Evolutionary conservation across 371 early-diverging fungal genomes (phyloP).

Genomic region (Mucor lusitanicus): DNA sequence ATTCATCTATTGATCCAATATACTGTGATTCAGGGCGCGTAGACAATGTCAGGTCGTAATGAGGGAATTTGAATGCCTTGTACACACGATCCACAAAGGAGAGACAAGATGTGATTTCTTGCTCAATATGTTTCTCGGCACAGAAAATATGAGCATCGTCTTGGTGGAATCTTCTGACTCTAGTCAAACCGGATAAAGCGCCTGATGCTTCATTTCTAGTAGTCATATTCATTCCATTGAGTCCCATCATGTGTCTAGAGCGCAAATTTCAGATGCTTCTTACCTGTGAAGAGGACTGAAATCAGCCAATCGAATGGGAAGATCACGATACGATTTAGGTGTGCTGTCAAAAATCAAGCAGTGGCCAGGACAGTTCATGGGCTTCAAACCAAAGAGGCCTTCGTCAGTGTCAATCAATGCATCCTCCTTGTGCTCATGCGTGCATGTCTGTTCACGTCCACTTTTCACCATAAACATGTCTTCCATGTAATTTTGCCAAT

Average conservation of each 20-base stretch:
- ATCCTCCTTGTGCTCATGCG: constrained; percentile 49
- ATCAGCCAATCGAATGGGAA: constrained; percentile 93
- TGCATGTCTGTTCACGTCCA: constrained; percentile 43
- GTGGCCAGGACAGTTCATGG: constrained; percentile 99
- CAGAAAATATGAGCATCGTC: constrained; percentile 99
- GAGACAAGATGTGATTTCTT: constrained; percentile 83
- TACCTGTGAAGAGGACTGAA: constrained; percentile 94
- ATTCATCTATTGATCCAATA: constrained; percentile 90
- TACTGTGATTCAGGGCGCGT: constrained; percentile 94
- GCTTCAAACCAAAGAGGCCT: constrained; percentile 85
- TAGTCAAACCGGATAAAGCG: constrained; percentile 90
- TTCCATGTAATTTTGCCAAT: constrained; percentile 94
- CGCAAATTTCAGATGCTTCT: neutral
- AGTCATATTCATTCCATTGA: neutral
- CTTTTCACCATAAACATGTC: constrained; percentile 64
- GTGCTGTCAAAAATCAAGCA: constrained; percentile 89
- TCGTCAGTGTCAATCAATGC: constrained; percentile 52
- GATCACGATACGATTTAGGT: constrained; percentile 86
- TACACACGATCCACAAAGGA: constrained; percentile 92
- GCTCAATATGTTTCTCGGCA: constrained; percentile 68
- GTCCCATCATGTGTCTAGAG: neutral
- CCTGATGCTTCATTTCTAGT: constrained; percentile 91
- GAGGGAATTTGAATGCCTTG: constrained; percentile 79
- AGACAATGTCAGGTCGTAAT: constrained; percentile 87
- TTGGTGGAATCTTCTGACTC: constrained; percentile 96